Evolutionary conservation across 441 rosid genomes (phyloP), one percentile per base, ranked within the genome.

Genomic region (Daphne laureola): DNA sequence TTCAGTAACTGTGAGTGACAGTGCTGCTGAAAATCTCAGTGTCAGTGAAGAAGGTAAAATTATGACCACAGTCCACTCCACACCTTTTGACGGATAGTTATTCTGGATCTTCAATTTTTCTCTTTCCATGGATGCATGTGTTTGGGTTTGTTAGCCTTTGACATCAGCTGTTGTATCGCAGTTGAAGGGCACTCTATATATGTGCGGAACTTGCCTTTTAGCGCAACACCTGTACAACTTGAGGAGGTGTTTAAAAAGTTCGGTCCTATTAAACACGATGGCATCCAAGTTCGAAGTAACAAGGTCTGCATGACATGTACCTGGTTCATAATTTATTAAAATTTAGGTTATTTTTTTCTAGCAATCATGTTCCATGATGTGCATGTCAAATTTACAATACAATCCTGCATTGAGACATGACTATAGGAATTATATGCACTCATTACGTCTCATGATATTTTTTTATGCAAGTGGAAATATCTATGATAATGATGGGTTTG

Each of bases 221-320:
- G 68, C 63, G 87, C 96, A 49, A 93, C 95, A 42, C 81, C 76
- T 53, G 66, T 70, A 26, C 90, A 80, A 65, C 97, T 93, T 41
- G 81, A 69, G 63, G 87, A 83, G 52, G 76, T 67, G 58, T 93
- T 93, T 65, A 77, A 76, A 72, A 79, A 50, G 51, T 90, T 75
- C 72, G 99, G 99, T 46, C 75, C 95, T 42, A 93, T 93, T 46
- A 93, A 82, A 76, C 79, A 59, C 14, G 68, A 77, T 35, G 99
- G 97, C 44, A 78, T 93, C 73, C 99, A 93, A 90, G 96, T 93
- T 74, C 74, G 99, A 73, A 85, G 90, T 67, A 78, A 78, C 61
- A 93, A 85, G 97, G 95, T 93, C 54, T 54, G 62, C 25, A 63
- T 69, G 15, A 25, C 18, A 51, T 67, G 56, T 44, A 49, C 38